Percentiles rank a stretch among this genome's conserved stretches.
These are phyloP conservation scores for Oleoguttula mirabilis DNA, from an alignment of 495 filamentous ascomycete genomes.

Conservation along the genomic window DNA sequence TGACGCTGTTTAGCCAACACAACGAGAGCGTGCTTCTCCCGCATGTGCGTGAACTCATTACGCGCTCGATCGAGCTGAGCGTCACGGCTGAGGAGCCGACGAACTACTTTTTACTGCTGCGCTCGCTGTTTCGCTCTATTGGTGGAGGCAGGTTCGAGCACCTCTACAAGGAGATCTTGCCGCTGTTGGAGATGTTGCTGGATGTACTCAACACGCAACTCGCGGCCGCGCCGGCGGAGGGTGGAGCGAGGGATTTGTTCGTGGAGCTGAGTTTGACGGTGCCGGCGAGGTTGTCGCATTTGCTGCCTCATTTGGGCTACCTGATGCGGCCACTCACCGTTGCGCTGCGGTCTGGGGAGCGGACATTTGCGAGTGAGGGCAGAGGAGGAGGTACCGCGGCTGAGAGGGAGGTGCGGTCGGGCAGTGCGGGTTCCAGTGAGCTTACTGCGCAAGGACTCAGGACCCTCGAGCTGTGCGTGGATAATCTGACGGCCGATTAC, in stretches of 20 bases:
- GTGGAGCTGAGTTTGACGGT: constrained; percentile 95
- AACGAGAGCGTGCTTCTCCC: constrained; percentile 93
- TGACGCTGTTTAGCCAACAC: constrained; percentile 84
- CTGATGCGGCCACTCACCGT: constrained; percentile 96
- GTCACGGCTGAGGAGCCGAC: constrained; percentile 93
- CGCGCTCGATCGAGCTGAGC: constrained; percentile 88
- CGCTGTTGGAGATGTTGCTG: constrained; percentile 89
- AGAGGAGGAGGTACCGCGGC: neutral
- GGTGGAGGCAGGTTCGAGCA: constrained; percentile 95
- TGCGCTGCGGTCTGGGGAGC: constrained; percentile 66
- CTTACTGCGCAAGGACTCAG: constrained; percentile 87
- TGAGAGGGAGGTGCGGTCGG: constrained; percentile 4
- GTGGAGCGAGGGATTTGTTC: constrained; percentile 84
- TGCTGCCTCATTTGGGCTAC: constrained; percentile 92
- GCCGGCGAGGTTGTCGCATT: constrained; percentile 84
- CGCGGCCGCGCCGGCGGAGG: constrained; percentile 78
- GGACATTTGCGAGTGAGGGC: neutral
- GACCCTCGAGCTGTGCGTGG: constrained; percentile 91
- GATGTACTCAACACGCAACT: constrained; percentile 94
- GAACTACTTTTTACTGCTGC: constrained; percentile 93
- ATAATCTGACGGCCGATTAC: constrained; percentile 96
- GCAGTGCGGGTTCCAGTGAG: constrained; percentile 43
- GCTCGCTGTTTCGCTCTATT: constrained; percentile 89
- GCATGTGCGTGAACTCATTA: constrained; percentile 91
- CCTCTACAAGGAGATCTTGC: constrained; percentile 93